Evolutionary conservation across 2,329 filamentous ascomycete genomes (phyloP).

Genomic region (Tolypocladium tropicale): DNA sequence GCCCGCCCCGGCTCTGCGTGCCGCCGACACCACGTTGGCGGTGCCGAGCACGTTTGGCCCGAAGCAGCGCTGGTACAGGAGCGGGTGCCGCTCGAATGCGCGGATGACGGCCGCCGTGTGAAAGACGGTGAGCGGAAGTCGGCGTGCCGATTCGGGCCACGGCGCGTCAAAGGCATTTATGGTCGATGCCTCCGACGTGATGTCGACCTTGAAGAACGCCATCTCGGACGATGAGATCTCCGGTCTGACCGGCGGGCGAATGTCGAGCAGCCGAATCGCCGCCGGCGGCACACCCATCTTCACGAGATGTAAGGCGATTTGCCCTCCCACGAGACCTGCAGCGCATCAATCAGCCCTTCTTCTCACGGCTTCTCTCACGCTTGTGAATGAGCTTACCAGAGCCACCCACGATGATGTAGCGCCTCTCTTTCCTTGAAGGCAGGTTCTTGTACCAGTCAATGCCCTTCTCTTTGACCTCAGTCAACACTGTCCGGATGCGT

Average conservation of each 20-base stretch:
- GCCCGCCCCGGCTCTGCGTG: slow-evolving; percentile 33
- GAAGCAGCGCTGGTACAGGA: slow-evolving; percentile 32
- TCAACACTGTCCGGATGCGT: slow-evolving; percentile 22
- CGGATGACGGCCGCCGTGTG: slow-evolving; percentile 47
- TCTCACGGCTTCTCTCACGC: too few relatives aligned
- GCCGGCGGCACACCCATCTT: slow-evolving; percentile 38
- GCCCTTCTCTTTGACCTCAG: slow-evolving; percentile 22
- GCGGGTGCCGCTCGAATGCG: slow-evolving; percentile 34
- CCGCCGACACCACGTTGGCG: slow-evolving; percentile 35
- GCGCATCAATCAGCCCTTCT: too few relatives aligned
- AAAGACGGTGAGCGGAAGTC: slow-evolving; percentile 43
- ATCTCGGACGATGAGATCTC: slow-evolving; percentile 29
- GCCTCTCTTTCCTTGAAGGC: slow-evolving; percentile 28
- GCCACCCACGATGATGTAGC: slow-evolving; percentile 35
- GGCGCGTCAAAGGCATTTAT: slow-evolving; percentile 32
- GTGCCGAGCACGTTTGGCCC: slow-evolving; percentile 42
- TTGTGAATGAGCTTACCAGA: slow-evolving; percentile 24
- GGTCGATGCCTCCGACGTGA: slow-evolving; percentile 33
- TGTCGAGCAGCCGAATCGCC: slow-evolving; percentile 44
- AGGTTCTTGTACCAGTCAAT: slow-evolving; percentile 26
- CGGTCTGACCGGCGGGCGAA: slow-evolving; percentile 29
- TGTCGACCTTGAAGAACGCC: slow-evolving; percentile 36
- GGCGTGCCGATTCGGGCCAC: slow-evolving; percentile 31
- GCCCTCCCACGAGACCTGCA: slow-evolving; percentile 43
- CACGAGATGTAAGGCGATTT: slow-evolving; percentile 42